A percentile compares a stretch with the other conserved stretches of the same genome.
Evolutionary conservation across 345 rosid species (phyloP).

Genomic region (Salix brachista): DNA sequence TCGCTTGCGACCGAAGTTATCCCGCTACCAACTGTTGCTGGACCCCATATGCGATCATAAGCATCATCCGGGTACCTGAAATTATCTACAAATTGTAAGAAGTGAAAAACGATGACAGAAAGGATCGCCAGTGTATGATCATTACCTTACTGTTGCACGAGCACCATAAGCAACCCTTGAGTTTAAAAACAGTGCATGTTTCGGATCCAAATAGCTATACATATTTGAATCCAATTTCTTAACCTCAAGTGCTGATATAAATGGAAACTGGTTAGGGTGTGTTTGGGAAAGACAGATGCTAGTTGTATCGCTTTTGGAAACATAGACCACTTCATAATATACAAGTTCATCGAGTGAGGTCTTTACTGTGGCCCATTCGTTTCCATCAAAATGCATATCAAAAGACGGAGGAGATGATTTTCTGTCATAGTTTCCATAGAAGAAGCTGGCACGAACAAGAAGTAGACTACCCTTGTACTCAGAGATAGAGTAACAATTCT

Average conservation of each 20-base stretch:
- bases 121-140: too few species aligned
- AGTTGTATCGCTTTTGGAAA: background rate
- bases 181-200: conserved; percentile 6
- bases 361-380: conserved; percentile 17
- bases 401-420: conserved; percentile 17
- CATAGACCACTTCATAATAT: conserved; percentile 10
- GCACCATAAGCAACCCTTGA: conserved; percentile 14
- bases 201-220: conserved; percentile 7
- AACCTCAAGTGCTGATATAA: conserved; percentile 26
- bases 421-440: conserved; percentile 28
- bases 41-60: conserved; percentile 43
- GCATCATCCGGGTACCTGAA: conserved; percentile 21
- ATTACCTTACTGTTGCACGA: background rate
- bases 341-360: background rate
- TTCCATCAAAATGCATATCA: conserved; percentile 27
- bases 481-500: conserved; percentile 18
- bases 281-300: conserved; percentile 30
- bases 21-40: conserved; percentile 11
- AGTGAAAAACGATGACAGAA: too few species aligned
- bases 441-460: conserved; percentile 22
- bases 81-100: background rate
- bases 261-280: conserved; percentile 20
- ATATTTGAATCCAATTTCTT: conserved; percentile 10
- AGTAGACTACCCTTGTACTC: background rate
- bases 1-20: conserved; percentile 13